Percentiles rank a stretch among this genome's conserved stretches.
These are phyloP conservation scores for Pythium phragmitis DNA, from an alignment of 352 stramenopile species.

Conservation along the genomic window DNA sequence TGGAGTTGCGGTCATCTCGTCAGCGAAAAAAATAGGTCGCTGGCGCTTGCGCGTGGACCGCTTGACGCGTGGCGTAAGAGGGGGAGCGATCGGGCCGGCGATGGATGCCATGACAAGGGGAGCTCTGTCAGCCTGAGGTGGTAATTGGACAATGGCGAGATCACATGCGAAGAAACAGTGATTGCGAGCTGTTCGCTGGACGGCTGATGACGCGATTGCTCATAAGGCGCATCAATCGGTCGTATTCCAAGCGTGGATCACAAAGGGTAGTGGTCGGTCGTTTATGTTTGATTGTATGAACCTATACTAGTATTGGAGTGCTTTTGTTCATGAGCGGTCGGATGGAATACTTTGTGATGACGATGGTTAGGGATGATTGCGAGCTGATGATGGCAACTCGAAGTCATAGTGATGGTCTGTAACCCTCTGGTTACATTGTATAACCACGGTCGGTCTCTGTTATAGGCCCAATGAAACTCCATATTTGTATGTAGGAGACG, in stretches of 20 bases:
- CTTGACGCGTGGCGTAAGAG: conserved; percentile 21
- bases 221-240: conserved; percentile 5
- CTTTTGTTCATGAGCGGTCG: conserved; percentile 1
- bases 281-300: neutral
- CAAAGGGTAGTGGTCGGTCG: conserved; percentile 8
- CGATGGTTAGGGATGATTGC: conserved; percentile 9
- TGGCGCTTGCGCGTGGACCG: conserved; percentile 30
- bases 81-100: conserved; percentile 15
- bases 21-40: conserved; percentile 22
- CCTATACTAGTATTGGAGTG: too few species aligned
- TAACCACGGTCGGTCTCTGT: conserved; percentile 5
- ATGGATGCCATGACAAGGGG: conserved; percentile 1
- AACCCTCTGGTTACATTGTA: neutral
- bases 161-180: neutral
- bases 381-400: neutral
- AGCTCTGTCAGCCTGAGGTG: neutral
- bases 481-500: neutral
- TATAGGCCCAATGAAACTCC: neutral
- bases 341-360: conserved; percentile 4
- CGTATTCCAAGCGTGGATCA: conserved; percentile 1
- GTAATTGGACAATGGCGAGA: conserved; percentile 13
- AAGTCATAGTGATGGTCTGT: conserved; percentile 3
- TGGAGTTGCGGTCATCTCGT: conserved; percentile 6
- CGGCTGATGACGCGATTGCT: conserved; percentile 14
- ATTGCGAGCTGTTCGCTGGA: conserved; percentile 1